Conservation (phyloP, 345 rosid genomes). For the Rhodomyrtus tomentosa region DNA sequence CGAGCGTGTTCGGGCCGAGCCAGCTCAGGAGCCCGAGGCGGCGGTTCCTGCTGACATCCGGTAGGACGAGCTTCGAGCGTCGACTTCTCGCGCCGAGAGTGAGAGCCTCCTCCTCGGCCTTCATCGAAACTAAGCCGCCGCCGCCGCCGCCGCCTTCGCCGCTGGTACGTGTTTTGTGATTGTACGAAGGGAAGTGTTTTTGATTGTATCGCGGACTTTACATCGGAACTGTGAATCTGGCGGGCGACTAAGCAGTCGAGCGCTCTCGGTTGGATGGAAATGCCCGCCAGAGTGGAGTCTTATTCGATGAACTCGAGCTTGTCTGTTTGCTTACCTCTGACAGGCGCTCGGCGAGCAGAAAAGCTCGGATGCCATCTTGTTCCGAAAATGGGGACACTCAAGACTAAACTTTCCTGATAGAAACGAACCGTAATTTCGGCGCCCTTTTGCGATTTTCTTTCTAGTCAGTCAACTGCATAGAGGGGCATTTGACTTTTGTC, state of each 20-base stretch:
- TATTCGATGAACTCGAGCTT: neutral
- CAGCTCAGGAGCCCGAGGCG: neutral
- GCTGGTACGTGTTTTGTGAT: neutral
- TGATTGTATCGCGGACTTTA: neutral
- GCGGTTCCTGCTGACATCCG: neutral
- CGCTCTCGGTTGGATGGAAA: neutral
- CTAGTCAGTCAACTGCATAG: neutral
- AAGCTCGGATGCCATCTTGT: neutral
- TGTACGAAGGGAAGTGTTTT: neutral
- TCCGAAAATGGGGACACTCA: neutral
- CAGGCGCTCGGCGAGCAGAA: neutral
- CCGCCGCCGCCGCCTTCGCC: neutral
- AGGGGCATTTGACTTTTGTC: neutral
- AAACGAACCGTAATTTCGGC: neutral
- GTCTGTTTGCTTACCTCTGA: neutral
- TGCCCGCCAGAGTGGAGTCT: neutral
- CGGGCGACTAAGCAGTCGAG: neutral
- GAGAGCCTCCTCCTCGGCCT: slow-evolving; percentile 35
- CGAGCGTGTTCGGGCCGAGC: neutral
- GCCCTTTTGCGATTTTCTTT: neutral
- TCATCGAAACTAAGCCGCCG: slow-evolving; percentile 30
- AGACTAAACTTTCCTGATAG: no score
- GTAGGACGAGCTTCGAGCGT: neutral
- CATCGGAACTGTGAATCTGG: neutral
- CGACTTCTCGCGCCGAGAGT: neutral